phyloP scores from a whole-genome alignment of 2,329 filamentous ascomycete species.

The Juglanconis oblonga region DNA sequence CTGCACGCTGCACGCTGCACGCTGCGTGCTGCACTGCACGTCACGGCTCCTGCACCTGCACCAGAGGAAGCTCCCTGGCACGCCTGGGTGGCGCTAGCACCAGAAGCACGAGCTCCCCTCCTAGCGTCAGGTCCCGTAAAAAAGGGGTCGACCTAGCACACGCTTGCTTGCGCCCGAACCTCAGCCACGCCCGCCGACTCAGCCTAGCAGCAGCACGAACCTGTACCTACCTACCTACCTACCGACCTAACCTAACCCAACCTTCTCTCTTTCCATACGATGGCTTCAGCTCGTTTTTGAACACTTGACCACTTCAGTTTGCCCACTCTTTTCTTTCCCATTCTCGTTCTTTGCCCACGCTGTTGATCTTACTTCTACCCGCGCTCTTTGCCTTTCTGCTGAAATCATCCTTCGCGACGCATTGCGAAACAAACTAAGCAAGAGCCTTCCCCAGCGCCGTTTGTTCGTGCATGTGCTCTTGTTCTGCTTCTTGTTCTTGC shows the following conservation, averaged over 20 bases:
- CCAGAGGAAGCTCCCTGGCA: neutral
- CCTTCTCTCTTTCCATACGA: neutral
- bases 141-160: conserved; percentile 1
- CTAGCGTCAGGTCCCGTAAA: neutral
- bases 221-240: too few species aligned
- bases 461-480: neutral
- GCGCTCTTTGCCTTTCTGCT: neutral
- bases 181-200: neutral
- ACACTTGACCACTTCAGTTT: conserved; percentile 21
- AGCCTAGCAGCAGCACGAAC: neutral
- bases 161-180: neutral
- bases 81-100: conserved; percentile 1
- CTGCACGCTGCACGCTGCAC: conserved; percentile 1
- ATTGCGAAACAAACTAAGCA: neutral
- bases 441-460: neutral
- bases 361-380: neutral
- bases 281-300: neutral
- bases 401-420: neutral
- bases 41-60: neutral
- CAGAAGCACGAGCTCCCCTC: neutral
- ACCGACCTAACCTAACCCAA: too few species aligned
- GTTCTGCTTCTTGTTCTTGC: neutral
- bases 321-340: conserved; percentile 19
- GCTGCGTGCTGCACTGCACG: neutral
- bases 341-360: neutral